Conservation (phyloP, 306 rosid species). For the Fragaria nilgerrensis region DNA sequence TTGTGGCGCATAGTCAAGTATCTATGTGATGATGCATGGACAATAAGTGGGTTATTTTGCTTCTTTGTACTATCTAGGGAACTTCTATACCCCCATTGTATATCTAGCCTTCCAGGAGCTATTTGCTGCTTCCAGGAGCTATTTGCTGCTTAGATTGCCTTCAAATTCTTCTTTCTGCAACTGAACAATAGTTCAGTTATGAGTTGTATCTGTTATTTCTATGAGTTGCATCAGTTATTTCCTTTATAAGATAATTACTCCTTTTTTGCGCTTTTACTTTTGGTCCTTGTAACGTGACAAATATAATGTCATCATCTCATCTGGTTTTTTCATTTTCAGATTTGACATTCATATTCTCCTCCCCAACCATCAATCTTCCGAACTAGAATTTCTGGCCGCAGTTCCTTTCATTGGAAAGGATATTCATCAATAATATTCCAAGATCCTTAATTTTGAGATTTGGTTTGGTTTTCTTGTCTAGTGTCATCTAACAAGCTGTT, state of each 20-base stretch:
- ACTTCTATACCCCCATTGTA: constrained; percentile 20
- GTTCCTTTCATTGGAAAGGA: not conserved
- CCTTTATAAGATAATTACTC: not conserved
- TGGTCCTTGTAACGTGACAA: not conserved
- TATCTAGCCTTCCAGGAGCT: constrained; percentile 18
- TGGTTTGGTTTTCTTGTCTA: not conserved
- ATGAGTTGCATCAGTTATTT: not conserved
- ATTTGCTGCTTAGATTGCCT: constrained; percentile 19
- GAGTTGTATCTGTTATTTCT: not conserved
- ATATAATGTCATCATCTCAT: not conserved
- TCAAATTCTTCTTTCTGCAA: constrained; percentile 5
- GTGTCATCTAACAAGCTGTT: not conserved
- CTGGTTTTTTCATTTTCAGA: not conserved
- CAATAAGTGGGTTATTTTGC: constrained; percentile 6
- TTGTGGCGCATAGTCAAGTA: constrained; percentile 11
- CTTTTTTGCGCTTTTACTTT: not conserved
- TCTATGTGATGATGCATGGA: constrained; percentile 16
- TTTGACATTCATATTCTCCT: not conserved
- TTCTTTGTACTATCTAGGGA: constrained; percentile 18
- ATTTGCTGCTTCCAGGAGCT: constrained; percentile 19
- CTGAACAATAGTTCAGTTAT: not conserved
- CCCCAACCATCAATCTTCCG: not conserved
- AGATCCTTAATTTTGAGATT: not conserved
- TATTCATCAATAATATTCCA: constrained; percentile 4
- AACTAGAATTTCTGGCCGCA: not conserved